A percentile compares a stretch with the other conserved stretches of the same genome.
Conservation (phyloP, 2,329 filamentous ascomycete genomes). For the Arthrinium phaeospermum region DNA sequence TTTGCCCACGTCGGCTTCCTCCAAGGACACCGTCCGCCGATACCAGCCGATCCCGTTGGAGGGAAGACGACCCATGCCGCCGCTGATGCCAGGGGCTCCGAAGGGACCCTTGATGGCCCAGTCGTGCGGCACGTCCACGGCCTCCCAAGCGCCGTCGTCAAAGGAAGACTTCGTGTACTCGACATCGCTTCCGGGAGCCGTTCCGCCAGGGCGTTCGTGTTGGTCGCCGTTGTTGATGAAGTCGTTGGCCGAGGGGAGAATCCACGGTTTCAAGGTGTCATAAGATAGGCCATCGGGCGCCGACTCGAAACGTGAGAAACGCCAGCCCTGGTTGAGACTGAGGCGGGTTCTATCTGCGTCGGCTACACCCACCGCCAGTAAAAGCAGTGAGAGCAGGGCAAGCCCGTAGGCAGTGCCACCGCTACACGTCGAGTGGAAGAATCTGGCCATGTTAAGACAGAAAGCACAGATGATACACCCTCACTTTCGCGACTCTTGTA, state of each 20-base stretch:
- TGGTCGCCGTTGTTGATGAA: slow-evolving; percentile 37
- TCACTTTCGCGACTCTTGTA: neutral
- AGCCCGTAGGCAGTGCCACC: neutral
- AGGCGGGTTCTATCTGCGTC: slow-evolving; percentile 36
- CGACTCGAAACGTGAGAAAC: slow-evolving; percentile 40
- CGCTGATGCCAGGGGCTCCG: slow-evolving; percentile 40
- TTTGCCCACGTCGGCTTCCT: slow-evolving; percentile 27
- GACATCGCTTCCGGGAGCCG: slow-evolving; percentile 34
- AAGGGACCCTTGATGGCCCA: slow-evolving; percentile 51
- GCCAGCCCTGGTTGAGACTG: slow-evolving; percentile 42
- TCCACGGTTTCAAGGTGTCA: slow-evolving; percentile 38
- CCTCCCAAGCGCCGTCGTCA: slow-evolving; percentile 42
- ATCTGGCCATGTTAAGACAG: neutral
- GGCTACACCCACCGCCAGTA: neutral
- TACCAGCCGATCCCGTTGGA: slow-evolving; percentile 60
- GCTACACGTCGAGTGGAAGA: neutral
- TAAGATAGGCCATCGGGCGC: slow-evolving; percentile 44
- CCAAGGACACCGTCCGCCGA: slow-evolving; percentile 44
- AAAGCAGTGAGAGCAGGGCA: neutral
- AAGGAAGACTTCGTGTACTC: slow-evolving; percentile 36
- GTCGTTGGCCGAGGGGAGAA: slow-evolving; percentile 39
- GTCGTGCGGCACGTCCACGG: slow-evolving; percentile 48
- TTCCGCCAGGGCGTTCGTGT: slow-evolving; percentile 31
- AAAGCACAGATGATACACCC: neutral
- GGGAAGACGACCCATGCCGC: slow-evolving; percentile 51